Base-by-base conservation (phyloP, 1,284 basidiomycete genomes). In the Albatrellus sp. region DNA sequence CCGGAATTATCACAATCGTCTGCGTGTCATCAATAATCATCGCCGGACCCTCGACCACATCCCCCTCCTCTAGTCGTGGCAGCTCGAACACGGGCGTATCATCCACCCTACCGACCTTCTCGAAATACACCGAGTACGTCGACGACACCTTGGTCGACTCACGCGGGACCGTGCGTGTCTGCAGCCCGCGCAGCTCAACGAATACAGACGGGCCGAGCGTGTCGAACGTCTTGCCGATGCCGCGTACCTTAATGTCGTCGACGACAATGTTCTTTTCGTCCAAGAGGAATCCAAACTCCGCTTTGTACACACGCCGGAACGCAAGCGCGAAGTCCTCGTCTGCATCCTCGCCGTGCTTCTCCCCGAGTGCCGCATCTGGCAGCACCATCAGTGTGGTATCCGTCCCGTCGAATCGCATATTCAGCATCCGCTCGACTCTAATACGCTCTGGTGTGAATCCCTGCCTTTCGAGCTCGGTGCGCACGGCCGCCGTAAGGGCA, bases 1-100 rank as follows among this genome's bases (percentile, higher is more conserved):
- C 75, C 0, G 86, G 84, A 13, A 87, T 75, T 2, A 93, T 60
- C 32, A 92, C 78, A 49, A 94, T 88, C 20, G 90, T 94, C 66
- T 94, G 91, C 12, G 91, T 96, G 55, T 89, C 70, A 60, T 96
- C 91, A 52, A 96, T 86, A 49, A 94, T 79, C 73, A 93, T 81
- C 17, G 88, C 87, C 2, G 92, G 90, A 0, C 91, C 90, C 29
- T 68, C 58, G 29, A 97, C 68, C 24, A 68, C 64, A 47, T 89
- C 80, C 3, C 92, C 92, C 4, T 77, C 62, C 0, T 65, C 63
- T 43, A 97, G 60, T 10, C 69, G 64, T 37, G 75, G 75, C 47
- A 97, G 64, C 53, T 82, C 58, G 59, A 75, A 90, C 16, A 97
- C 81, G 0, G 90, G 89, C 0, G 89, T 90, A 43, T 87, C 72